These are phyloP conservation scores for Kodamaea neixiangensis DNA, from an alignment of 805 yeast species.

Conservation along the genomic window DNA sequence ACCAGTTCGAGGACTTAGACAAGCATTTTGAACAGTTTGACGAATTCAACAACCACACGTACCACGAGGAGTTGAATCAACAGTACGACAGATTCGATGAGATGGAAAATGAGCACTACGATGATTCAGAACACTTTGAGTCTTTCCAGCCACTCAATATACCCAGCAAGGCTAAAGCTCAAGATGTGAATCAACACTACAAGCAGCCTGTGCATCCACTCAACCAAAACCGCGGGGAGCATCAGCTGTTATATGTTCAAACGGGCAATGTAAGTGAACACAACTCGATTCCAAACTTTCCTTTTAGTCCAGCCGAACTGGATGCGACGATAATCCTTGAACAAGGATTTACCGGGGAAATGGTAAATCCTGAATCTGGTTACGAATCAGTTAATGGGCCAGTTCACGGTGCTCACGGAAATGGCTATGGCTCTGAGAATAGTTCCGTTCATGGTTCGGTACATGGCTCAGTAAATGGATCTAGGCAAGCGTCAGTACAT, in stretches of 20 bases:
- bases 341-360: not conserved
- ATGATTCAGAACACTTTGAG: not conserved
- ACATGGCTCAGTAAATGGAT: not conserved
- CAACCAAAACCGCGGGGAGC: not conserved
- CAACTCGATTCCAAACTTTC: constrained; percentile 1
- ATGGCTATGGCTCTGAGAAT: not conserved
- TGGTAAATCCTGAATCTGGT: not conserved
- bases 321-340: not conserved
- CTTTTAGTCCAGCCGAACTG: constrained; percentile 1
- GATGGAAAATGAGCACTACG: not conserved
- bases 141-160: not conserved
- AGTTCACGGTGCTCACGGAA: not conserved
- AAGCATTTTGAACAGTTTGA: constrained; percentile 1
- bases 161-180: not conserved
- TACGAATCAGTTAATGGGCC: not conserved
- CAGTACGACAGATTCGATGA: not conserved
- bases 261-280: not conserved
- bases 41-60: not conserved
- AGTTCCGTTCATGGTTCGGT: not conserved
- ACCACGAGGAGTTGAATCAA: not conserved
- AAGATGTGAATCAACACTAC: not conserved
- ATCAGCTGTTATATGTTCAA: not conserved
- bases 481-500: not conserved
- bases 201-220: not conserved
- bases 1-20: not conserved